A percentile compares a stretch with the other conserved stretches of the same genome.
These are phyloP conservation scores for Panicum miliaceum DNA, from an alignment of 176 grass and related monocot species.

Conservation along the genomic window DNA sequence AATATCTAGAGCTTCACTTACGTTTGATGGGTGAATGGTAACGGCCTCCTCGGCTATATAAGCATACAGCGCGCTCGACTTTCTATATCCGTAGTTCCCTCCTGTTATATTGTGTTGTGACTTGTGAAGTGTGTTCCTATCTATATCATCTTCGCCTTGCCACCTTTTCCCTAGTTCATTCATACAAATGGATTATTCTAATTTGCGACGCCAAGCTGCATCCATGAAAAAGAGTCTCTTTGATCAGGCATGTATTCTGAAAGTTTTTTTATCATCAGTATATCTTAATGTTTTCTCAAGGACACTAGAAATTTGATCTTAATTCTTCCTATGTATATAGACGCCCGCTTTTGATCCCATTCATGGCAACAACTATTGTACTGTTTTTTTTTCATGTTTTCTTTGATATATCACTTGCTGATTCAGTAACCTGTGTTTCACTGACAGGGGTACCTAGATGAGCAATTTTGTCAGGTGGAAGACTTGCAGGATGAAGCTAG, in stretches of 20 bases:
- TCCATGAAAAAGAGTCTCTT: constrained; percentile 86
- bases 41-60: constrained; percentile 72
- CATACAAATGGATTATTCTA: constrained; percentile 76
- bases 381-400: constrained; percentile 13
- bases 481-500: constrained; percentile 95
- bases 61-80: constrained; percentile 38
- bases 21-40: constrained; percentile 44
- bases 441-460: constrained; percentile 88
- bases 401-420: constrained; percentile 36
- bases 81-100: constrained; percentile 28
- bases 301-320: constrained; percentile 15
- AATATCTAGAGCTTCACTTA: constrained; percentile 65
- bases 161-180: constrained; percentile 41
- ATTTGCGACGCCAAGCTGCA: constrained; percentile 77
- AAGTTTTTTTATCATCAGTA: constrained; percentile 34
- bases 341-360: constrained; percentile 23
- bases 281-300: constrained; percentile 23
- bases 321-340: constrained; percentile 15
- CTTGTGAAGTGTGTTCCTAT: constrained; percentile 42
- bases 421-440: constrained; percentile 39
- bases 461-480: constrained; percentile 94
- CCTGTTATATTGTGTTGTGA: constrained; percentile 40
- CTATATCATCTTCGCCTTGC: constrained; percentile 31
- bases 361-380: neutral
- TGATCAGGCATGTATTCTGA: constrained; percentile 78